These are phyloP conservation scores for Avena atlantica DNA, from an alignment of 176 grass and related monocot species.

Conservation along the genomic window DNA sequence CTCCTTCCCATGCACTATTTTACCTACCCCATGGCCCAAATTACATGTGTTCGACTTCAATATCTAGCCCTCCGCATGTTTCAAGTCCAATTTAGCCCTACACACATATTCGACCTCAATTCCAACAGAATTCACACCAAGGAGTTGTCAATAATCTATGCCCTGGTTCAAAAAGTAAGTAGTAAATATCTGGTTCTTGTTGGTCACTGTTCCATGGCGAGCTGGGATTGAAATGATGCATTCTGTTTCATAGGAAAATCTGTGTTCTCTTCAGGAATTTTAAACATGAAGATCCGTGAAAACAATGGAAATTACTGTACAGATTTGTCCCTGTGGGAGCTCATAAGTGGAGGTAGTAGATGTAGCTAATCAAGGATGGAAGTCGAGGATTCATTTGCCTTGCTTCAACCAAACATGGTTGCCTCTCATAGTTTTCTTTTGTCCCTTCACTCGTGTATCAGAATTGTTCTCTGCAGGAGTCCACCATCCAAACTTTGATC, in stretches of 20 bases:
- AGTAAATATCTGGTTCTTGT: background rate
- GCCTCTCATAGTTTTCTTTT: slow-evolving; percentile 5
- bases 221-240: background rate
- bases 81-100: background rate
- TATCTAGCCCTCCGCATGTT: background rate
- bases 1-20: background rate
- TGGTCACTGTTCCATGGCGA: background rate
- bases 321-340: background rate
- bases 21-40: background rate
- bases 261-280: background rate
- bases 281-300: background rate
- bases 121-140: background rate
- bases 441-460: slow-evolving; percentile 6
- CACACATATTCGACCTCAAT: background rate
- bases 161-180: slow-evolving; percentile 1
- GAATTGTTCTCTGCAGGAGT: background rate
- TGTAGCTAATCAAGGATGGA: background rate
- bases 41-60: background rate
- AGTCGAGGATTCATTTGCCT: background rate
- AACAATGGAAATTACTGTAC: slow-evolving; percentile 2
- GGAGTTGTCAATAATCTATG: background rate
- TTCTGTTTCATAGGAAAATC: background rate
- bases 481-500: slow-evolving; percentile 33
- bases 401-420: background rate
- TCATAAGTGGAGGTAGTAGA: background rate